Conservation (phyloP, 495 filamentous ascomycete species). For the Cercophora newfieldiana region DNA sequence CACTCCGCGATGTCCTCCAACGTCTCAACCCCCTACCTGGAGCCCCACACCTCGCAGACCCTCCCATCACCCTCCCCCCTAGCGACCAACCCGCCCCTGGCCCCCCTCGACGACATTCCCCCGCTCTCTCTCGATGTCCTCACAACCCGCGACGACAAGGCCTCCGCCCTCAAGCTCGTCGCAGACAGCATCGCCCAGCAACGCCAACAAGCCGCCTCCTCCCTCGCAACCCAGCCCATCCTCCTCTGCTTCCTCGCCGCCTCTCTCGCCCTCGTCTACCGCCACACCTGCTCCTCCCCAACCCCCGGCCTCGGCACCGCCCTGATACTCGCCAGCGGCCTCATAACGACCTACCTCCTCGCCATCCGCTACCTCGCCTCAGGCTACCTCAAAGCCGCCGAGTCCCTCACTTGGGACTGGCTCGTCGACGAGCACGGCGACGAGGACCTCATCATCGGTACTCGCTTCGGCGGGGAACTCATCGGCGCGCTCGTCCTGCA, state of each 20-base stretch:
- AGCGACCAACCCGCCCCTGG: slow-evolving; percentile 24
- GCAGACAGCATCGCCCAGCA: slow-evolving; percentile 51
- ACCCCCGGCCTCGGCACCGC: slow-evolving; percentile 36
- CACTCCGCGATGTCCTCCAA: slow-evolving; percentile 46
- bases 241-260: slow-evolving; percentile 33
- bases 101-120: slow-evolving; percentile 35
- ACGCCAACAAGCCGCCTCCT: slow-evolving; percentile 40
- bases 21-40: slow-evolving; percentile 42
- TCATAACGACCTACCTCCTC: slow-evolving; percentile 43
- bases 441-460: slow-evolving; percentile 45
- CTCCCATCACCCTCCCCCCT: slow-evolving; percentile 35
- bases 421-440: slow-evolving; percentile 33
- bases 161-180: slow-evolving; percentile 44
- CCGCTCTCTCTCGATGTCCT: slow-evolving; percentile 42
- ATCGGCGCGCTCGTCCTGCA: slow-evolving; percentile 47
- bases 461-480: slow-evolving; percentile 40
- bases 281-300: slow-evolving; percentile 32
- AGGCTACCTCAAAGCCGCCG: slow-evolving; percentile 42
- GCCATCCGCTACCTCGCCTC: slow-evolving; percentile 44
- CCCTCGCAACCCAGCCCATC: slow-evolving; percentile 44
- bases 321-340: slow-evolving; percentile 35
- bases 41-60: slow-evolving; percentile 33
- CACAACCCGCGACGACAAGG: slow-evolving; percentile 37
- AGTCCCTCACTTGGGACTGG: slow-evolving; percentile 41
- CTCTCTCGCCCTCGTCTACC: slow-evolving; percentile 35